Evolutionary conservation across 495 filamentous ascomycete genomes (phyloP), one percentile per base, ranked within the genome.

Genomic region (Margaritispora aquatica): DNA sequence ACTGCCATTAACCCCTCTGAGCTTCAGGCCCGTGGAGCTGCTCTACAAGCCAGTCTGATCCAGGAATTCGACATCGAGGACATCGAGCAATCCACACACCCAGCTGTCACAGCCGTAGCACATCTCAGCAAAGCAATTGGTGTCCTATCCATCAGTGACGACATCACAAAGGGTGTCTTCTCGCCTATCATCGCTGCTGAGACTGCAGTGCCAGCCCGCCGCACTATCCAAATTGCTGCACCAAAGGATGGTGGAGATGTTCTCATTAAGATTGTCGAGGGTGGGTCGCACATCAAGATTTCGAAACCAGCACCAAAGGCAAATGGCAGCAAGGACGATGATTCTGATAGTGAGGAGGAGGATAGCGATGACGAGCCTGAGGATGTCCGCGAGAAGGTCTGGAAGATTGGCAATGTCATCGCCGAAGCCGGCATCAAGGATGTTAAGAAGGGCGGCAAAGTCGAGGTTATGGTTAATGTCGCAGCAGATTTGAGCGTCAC

Each of bases 81-180:
- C 69, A 96, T 98, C 63, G 88, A 92, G 68, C 90, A 97, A 74
- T 95, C 89, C 11, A 95, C 90, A 41, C 94, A 98, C 78, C 90
- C 94, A 34, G 88, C 90, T 69, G 91, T 98, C 54, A 97, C 94
- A 17, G 92, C 89, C 19, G 92, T 93, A 27, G 89, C 92, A 38
- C 94, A 98, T 74, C 82, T 96, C 59, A 79, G 80, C 62, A 88
- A 90, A 66, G 88, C 93, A 23, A 90, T 98, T 58, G 94, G 94
- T 67, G 87, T 97, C 20, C 79, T 96, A 61, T 81, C 89, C 60
- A 75, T 84, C 46, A 79, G 85, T n/a, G 78, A 77, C 44, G 81
- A 85, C 34, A 75, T 77, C 38, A 74, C 75, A 31, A 77, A 75
- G 59, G 85, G 84, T 59, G 73, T 80, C 54, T 97, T 98, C 77